Evolutionary conservation across 805 yeast genomes (phyloP).

Genomic region (Wickerhamomyces ciferrii): DNA sequence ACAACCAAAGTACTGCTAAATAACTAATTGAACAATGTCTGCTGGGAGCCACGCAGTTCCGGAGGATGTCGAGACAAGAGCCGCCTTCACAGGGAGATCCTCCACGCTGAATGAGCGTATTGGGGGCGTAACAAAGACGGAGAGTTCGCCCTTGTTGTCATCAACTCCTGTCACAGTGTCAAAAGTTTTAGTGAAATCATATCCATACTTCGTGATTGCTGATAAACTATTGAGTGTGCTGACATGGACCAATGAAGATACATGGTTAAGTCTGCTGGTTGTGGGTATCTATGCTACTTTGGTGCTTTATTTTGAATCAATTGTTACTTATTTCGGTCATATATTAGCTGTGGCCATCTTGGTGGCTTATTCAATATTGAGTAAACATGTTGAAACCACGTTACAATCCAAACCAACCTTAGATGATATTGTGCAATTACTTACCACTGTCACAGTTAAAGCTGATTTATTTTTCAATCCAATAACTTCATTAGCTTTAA

Average conservation of each 20-base stretch:
- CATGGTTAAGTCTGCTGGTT: constrained; percentile 66
- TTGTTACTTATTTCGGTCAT: constrained; percentile 82
- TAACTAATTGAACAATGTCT: neutral
- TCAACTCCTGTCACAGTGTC: constrained; percentile 91
- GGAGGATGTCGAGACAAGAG: constrained; percentile 29
- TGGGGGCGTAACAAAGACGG: constrained; percentile 20
- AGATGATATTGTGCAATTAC: constrained; percentile 76
- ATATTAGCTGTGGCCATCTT: constrained; percentile 57
- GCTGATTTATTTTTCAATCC: constrained; percentile 78
- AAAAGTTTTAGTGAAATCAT: constrained; percentile 73
- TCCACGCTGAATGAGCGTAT: constrained; percentile 12
- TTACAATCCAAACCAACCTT: constrained; percentile 70
- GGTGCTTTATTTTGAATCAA: constrained; percentile 73
- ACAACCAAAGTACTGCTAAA: no score
- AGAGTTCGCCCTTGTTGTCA: constrained; percentile 68
- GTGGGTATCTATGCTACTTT: constrained; percentile 48
- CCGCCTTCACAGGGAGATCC: constrained; percentile 34
- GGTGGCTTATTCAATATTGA: constrained; percentile 54
- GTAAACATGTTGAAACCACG: constrained; percentile 49
- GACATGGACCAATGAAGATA: constrained; percentile 90
- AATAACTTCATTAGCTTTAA: constrained; percentile 65
- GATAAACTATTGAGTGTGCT: constrained; percentile 66
- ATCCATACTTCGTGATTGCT: constrained; percentile 75
- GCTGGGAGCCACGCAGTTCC: neutral
- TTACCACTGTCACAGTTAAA: constrained; percentile 70